Conservation (phyloP, 2,329 filamentous ascomycete species). For the Ophiostoma australiae region DNA sequence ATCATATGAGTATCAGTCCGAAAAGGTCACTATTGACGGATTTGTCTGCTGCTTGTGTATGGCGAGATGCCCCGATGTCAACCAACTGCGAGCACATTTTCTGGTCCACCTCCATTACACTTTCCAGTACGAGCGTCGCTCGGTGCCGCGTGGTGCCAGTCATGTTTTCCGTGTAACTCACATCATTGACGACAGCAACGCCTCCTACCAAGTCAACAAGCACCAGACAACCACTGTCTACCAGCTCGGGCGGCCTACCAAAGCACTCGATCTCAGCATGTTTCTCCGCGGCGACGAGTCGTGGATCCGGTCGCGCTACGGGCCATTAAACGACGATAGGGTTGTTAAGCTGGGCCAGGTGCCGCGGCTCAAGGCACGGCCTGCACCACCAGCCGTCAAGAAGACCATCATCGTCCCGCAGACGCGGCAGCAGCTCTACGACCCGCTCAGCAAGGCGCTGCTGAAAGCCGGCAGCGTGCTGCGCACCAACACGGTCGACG, state of each 20-base stretch:
- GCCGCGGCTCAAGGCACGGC: neutral
- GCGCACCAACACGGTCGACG: slow-evolving; percentile 41
- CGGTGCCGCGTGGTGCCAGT: slow-evolving; percentile 23
- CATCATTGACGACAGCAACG: slow-evolving; percentile 26
- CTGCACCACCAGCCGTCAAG: neutral
- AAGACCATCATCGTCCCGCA: slow-evolving; percentile 38
- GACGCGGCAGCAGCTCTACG: slow-evolving; percentile 51
- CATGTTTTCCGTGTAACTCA: slow-evolving; percentile 40
- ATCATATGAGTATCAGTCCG: slow-evolving; percentile 34
- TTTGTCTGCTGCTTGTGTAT: slow-evolving; percentile 51
- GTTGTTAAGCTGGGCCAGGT: slow-evolving; percentile 12
- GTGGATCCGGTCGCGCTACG: slow-evolving; percentile 43
- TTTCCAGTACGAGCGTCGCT: slow-evolving; percentile 40
- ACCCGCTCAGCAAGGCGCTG: slow-evolving; percentile 51
- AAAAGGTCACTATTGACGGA: slow-evolving; percentile 45
- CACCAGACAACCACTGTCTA: slow-evolving; percentile 41
- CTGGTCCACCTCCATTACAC: slow-evolving; percentile 44
- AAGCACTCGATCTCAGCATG: slow-evolving; percentile 44
- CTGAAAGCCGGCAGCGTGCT: slow-evolving; percentile 48
- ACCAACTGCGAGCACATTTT: slow-evolving; percentile 48
- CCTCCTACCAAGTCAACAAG: slow-evolving; percentile 24
- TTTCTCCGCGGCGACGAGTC: slow-evolving; percentile 44
- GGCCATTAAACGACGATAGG: slow-evolving; percentile 36
- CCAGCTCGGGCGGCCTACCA: slow-evolving; percentile 41
- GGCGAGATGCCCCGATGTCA: slow-evolving; percentile 43